Evolutionary conservation across 1,284 basidiomycete genomes (phyloP), one percentile per base, ranked within the genome.

Genomic region (Inonotus obliquus): DNA sequence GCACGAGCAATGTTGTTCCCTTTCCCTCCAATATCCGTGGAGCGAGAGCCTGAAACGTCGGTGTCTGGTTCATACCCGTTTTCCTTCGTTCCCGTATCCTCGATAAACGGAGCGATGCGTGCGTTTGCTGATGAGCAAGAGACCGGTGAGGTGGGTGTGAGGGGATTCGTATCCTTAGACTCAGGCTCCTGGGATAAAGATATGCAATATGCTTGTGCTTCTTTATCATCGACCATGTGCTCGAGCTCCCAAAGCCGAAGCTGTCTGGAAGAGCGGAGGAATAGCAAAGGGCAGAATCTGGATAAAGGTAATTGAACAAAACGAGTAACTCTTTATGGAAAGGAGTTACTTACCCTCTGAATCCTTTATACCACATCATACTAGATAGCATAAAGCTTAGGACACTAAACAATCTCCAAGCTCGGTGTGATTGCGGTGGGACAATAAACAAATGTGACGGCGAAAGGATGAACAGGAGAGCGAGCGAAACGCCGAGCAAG

Each of bases 281-380:
- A 76, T 7, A 78, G 68, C 51, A 73, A 65, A 39, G 70, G 71
- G 63, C 77, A 79, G 61, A 75, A 76, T 32, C 76, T 76, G 45
- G 11, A 19, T 32, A 5, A 57, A 11, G 13, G n/a, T 32, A 27
- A n/a, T 7, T 39, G 29, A 37, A 41, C 10, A 19, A 29, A 19
- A 17, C n/a, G 17, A 1, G 4, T 1, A 1, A 27, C 11, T 13
- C 29, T 29, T 13, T 6, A 10, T 19, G 21, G 14, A 4, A 21
- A 14, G 37, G 38, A 37, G n/a, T 10, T 11, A 41, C 71, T 62
- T 51, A 76, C 75, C 76, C 76, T 65, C 75, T 67, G 66, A 69
- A 75, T 4, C 70, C 75, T 19, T 72, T 70, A 63, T 77, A 77
- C 53, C 72, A 64, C 65, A 73, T 71, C 68, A 72, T 73, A 10